Percentiles rank a stretch among this genome's conserved stretches.
Evolutionary conservation across 1,284 basidiomycete species (phyloP).

Genomic region (Cutaneotrichosporon cutaneum): DNA sequence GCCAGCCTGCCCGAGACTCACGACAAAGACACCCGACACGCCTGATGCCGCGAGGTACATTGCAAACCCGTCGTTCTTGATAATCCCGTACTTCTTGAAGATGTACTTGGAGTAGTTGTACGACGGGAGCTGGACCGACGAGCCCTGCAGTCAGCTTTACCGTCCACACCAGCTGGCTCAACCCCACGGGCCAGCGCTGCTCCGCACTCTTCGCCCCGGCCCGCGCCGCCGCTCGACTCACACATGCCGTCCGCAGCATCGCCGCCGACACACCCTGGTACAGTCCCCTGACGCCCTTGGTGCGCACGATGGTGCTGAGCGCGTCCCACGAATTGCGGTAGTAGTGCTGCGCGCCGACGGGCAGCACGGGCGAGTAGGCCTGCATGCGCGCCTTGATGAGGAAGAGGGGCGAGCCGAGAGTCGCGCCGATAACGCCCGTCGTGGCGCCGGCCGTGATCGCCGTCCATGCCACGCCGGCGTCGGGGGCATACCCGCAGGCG

Average conservation of each 20-base stretch:
- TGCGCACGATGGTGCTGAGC: conserved; percentile 70
- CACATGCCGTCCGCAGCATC: conserved; percentile 89
- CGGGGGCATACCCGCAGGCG: conserved; percentile 63
- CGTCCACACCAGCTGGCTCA: too few relatives aligned
- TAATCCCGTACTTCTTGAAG: conserved; percentile 64
- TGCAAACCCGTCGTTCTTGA: conserved; percentile 72
- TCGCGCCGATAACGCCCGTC: conserved; percentile 85
- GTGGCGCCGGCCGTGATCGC: conserved; percentile 80
- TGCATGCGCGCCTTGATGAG: conserved; percentile 97
- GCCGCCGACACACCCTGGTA: conserved; percentile 90
- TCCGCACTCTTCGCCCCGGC: neutral
- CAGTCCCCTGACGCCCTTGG: conserved; percentile 76
- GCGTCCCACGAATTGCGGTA: conserved; percentile 84
- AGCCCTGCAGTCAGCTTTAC: conserved; percentile 53
- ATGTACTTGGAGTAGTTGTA: conserved; percentile 90
- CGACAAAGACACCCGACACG: conserved; percentile 88
- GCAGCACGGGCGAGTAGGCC: conserved; percentile 90
- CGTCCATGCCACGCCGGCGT: conserved; percentile 68
- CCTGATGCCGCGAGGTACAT: conserved; percentile 85
- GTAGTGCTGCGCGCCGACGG: conserved; percentile 88
- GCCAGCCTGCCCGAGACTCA: conserved; percentile 55
- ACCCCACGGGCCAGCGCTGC: too few relatives aligned
- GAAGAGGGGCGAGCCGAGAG: conserved; percentile 90
- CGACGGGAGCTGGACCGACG: conserved; percentile 80
- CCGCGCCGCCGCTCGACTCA: conserved; percentile 42